Percentiles rank a stretch among this genome's conserved stretches.
These are phyloP conservation scores for Brasenia schreberi DNA, from an alignment of 164 flowering plant genomes.

Conservation along the genomic window DNA sequence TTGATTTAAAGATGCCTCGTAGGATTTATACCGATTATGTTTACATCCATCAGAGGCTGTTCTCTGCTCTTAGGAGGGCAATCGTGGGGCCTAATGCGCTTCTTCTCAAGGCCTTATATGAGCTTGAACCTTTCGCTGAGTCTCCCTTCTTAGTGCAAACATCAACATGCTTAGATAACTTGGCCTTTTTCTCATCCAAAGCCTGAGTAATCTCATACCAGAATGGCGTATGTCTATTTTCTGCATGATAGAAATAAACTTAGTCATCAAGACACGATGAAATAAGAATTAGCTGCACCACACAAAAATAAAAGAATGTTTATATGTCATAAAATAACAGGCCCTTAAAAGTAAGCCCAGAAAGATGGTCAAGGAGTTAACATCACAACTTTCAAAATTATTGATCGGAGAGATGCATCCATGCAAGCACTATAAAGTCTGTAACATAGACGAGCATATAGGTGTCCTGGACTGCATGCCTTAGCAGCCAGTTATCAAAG, in stretches of 20 bases:
- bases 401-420: no score
- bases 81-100: constrained; percentile 79
- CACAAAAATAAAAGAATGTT: no score
- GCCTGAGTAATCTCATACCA: constrained; percentile 73
- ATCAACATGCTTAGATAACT: constrained; percentile 27
- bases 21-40: no score
- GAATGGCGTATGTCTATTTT: constrained; percentile 24
- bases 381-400: no score
- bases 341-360: no score
- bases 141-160: constrained; percentile 24
- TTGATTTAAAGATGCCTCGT: no score
- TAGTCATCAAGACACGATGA: not conserved
- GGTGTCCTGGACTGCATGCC: no score
- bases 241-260: constrained; percentile 12
- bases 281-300: not conserved
- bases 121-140: constrained; percentile 34
- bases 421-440: no score
- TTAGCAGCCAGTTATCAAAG: no score
- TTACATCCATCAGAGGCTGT: constrained; percentile 14
- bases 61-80: constrained; percentile 52
- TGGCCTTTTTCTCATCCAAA: constrained; percentile 49
- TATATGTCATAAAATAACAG: no score
- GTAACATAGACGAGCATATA: no score
- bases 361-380: no score
- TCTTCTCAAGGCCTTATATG: constrained; percentile 52